Base-by-base conservation (phyloP, 2,329 filamentous ascomycete species). In the Claviceps sp. region DNA sequence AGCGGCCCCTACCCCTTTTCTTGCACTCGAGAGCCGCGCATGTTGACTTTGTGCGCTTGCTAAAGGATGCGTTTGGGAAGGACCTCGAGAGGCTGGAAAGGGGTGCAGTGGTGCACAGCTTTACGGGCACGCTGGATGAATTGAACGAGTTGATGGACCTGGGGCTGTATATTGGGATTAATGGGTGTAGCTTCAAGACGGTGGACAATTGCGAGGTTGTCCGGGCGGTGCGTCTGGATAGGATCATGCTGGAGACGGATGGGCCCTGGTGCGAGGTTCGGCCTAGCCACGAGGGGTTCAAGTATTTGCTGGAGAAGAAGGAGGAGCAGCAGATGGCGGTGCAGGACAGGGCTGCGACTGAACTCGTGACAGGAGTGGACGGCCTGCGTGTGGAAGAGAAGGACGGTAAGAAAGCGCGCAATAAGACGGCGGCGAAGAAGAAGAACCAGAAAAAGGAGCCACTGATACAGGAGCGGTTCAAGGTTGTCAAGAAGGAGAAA, bases 261-360 rank as follows among this genome's bases (percentile, higher is more conserved):
- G 93, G 93, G 2, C 93, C 93, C 3, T 98, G 93, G 87, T 98
- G 93, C 64, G 93, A 98, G 67, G 91, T 98, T 54, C 76, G 93
- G 24, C 84, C 89, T 1, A 88, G 81, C 34, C 91, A 98, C 69
- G 89, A 90, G 34, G 89, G 88, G 2, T 87, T 84, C 60, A 85
- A 84, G 66, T 85, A 84, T 57, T 68, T 81, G 11, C 65, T 80
- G 4, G 70, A 74, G 55, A 67, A 68, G 52, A 70, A 68, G 58
- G 51, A 58, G 1, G 55, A 58, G 16, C 56, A 58, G 16, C 56
- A 64, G 8, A 57, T 57, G 44, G 7, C 8, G 6, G 54, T 54
- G 24, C 54, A 59, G 46, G 65, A 66, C 41, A 63, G 60, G 2
- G 49, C 47, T 16, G 47, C 49, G 51, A 7, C 57, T 4, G 51